Conservation (phyloP, 345 rosid species). For the Raphanus sativus region DNA sequence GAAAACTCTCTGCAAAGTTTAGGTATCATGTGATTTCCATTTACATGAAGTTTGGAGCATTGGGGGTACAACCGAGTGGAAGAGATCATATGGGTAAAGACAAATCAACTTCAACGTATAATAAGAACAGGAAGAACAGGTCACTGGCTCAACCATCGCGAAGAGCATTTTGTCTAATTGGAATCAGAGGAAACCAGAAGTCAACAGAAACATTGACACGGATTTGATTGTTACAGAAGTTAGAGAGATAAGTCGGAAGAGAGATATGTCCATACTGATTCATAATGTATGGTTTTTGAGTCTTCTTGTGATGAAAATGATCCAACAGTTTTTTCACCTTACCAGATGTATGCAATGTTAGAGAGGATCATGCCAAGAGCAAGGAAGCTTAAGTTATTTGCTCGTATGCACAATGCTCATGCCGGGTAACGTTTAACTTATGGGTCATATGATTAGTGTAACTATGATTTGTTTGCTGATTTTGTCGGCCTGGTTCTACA, state of each 20-base stretch:
- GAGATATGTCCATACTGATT: slow-evolving; percentile 61
- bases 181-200: slow-evolving; percentile 94
- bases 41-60: slow-evolving; percentile 67
- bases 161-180: slow-evolving; percentile 98
- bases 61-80: slow-evolving; percentile 98
- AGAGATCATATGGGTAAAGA: slow-evolving; percentile 96
- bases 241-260: slow-evolving; percentile 93
- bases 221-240: slow-evolving; percentile 98
- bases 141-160: slow-evolving; percentile 98
- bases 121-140: slow-evolving; percentile 98
- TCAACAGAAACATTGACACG: slow-evolving; percentile 93
- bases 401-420: slow-evolving; percentile 99
- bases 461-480: neutral
- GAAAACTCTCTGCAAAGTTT: too few relatives aligned
- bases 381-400: slow-evolving; percentile 89
- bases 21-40: too few relatives aligned
- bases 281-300: too few relatives aligned
- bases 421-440: slow-evolving; percentile 70
- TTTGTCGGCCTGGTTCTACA: slow-evolving; percentile 22
- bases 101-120: slow-evolving; percentile 95
- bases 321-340: neutral
- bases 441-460: neutral
- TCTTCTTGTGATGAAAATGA: neutral
- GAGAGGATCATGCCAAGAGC: slow-evolving; percentile 98
- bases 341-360: slow-evolving; percentile 94